Percentiles rank a stretch among this genome's conserved stretches.
These are phyloP conservation scores for Colletotrichum liaoningense DNA, from an alignment of 2,329 filamentous ascomycete species.

Conservation along the genomic window DNA sequence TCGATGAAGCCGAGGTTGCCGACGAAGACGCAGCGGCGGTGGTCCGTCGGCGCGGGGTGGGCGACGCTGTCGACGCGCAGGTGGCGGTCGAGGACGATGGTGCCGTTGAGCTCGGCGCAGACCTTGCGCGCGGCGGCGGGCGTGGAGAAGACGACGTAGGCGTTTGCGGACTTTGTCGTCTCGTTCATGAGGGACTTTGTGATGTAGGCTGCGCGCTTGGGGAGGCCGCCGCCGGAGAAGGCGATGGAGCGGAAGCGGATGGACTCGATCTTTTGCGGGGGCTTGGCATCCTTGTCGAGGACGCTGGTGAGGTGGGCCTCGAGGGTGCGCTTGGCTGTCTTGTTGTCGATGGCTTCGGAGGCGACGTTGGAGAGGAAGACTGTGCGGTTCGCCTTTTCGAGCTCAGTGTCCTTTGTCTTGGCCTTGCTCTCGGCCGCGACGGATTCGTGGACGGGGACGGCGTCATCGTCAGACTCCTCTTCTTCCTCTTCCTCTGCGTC, in stretches of 20 bases:
- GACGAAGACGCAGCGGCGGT: constrained; percentile 93
- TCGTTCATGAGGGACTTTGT: constrained; percentile 90
- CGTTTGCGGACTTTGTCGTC: constrained; percentile 93
- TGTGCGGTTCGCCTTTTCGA: constrained; percentile 89
- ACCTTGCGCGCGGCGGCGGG: constrained; percentile 80
- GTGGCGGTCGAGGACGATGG: constrained; percentile 85
- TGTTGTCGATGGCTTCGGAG: constrained; percentile 82
- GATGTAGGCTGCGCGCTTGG: constrained; percentile 94
- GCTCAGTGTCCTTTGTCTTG: constrained; percentile 61
- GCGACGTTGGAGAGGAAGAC: constrained; percentile 95
- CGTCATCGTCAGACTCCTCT: constrained; percentile 53
- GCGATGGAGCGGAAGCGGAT: constrained; percentile 94
- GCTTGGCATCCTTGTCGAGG: constrained; percentile 63
- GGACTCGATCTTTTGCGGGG: constrained; percentile 83
- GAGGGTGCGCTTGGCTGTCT: constrained; percentile 82
- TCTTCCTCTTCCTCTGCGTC: constrained; percentile 60
- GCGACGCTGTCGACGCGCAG: constrained; percentile 91
- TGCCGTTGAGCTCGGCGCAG: constrained; percentile 83
- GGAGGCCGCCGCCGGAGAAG: constrained; percentile 80
- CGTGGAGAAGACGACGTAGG: constrained; percentile 90
- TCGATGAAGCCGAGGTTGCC: constrained; percentile 97
- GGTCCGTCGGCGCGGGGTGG: constrained; percentile 84
- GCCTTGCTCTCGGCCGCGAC: constrained; percentile 63
- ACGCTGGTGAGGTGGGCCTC: constrained; percentile 83
- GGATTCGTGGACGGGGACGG: constrained; percentile 67